Conservation (phyloP, 768 basidiomycete species). For the Suillus bovinus region DNA sequence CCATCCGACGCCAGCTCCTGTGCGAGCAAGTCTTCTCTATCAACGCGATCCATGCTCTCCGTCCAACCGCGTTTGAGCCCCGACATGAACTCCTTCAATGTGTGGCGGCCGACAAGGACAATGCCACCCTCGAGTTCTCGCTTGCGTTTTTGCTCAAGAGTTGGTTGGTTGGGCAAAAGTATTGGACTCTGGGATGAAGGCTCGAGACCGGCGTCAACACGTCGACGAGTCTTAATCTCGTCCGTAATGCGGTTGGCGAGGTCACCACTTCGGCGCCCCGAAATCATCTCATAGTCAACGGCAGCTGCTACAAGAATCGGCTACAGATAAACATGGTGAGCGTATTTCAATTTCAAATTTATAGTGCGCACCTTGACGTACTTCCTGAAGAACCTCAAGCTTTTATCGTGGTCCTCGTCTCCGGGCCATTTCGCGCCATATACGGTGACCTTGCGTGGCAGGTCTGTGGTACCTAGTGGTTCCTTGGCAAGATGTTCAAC, state of each 20-base stretch:
- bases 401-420: slow-evolving; percentile 88
- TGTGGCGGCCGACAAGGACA: slow-evolving; percentile 83
- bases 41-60: slow-evolving; percentile 63
- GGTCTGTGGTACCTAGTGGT: slow-evolving; percentile 60
- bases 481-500: slow-evolving; percentile 79
- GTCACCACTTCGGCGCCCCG: slow-evolving; percentile 84
- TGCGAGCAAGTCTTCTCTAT: slow-evolving; percentile 71
- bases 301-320: slow-evolving; percentile 94
- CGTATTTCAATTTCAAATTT: slow-evolving; percentile 12
- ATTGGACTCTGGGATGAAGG: slow-evolving; percentile 41
- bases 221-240: slow-evolving; percentile 68
- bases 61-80: slow-evolving; percentile 88
- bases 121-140: slow-evolving; percentile 80
- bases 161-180: slow-evolving; percentile 52
- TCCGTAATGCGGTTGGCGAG: slow-evolving; percentile 76
- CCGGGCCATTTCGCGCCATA: slow-evolving; percentile 92
- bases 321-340: slow-evolving; percentile 42
- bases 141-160: slow-evolving; percentile 50
- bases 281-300: slow-evolving; percentile 84
- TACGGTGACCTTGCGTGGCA: slow-evolving; percentile 79
- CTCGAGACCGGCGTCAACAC: slow-evolving; percentile 66
- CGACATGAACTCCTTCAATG: slow-evolving; percentile 93
- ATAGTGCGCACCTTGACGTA: slow-evolving; percentile 84
- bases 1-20: slow-evolving; percentile 69
- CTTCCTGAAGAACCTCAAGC: slow-evolving; percentile 88